A percentile compares a stretch with the other conserved stretches of the same genome.
Evolutionary conservation across 805 yeast species (phyloP).

Genomic region (Grigorovia transvaalensis): DNA sequence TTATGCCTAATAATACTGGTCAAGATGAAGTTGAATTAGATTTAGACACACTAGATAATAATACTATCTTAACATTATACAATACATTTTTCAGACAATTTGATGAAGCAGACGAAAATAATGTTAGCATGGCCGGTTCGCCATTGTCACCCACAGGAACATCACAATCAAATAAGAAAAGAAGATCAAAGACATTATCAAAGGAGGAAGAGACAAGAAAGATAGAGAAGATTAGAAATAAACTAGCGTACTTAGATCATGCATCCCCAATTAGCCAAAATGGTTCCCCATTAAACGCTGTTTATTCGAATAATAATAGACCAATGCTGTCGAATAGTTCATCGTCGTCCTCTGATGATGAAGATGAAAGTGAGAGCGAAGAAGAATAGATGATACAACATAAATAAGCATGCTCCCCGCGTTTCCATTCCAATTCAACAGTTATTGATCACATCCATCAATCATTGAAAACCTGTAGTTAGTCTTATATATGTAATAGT

Average conservation of each 20-base stretch:
- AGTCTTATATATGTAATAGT: background rate
- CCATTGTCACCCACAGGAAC: conserved; percentile 23
- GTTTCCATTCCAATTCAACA: no score
- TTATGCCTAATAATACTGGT: conserved; percentile 46
- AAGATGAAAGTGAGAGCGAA: conserved; percentile 57
- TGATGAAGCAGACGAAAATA: conserved; percentile 17
- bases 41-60: conserved; percentile 82
- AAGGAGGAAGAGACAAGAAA: conserved; percentile 59
- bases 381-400: conserved; percentile 40
- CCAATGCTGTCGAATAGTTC: conserved; percentile 7
- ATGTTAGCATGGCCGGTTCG: conserved; percentile 9
- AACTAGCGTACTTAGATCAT: conserved; percentile 62
- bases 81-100: conserved; percentile 60
- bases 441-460: background rate
- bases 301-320: conserved; percentile 4
- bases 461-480: background rate
- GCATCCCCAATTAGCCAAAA: conserved; percentile 37
- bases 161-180: conserved; percentile 19
- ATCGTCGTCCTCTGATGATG: conserved; percentile 35
- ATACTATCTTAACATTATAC: conserved; percentile 73
- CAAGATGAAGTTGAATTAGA: conserved; percentile 96
- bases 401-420: background rate
- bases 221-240: conserved; percentile 61
- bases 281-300: conserved; percentile 30
- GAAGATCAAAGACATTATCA: conserved; percentile 46